phyloP scores from a whole-genome alignment of 2,329 filamentous ascomycete species.

The Paraphaeosphaeria minitans region DNA sequence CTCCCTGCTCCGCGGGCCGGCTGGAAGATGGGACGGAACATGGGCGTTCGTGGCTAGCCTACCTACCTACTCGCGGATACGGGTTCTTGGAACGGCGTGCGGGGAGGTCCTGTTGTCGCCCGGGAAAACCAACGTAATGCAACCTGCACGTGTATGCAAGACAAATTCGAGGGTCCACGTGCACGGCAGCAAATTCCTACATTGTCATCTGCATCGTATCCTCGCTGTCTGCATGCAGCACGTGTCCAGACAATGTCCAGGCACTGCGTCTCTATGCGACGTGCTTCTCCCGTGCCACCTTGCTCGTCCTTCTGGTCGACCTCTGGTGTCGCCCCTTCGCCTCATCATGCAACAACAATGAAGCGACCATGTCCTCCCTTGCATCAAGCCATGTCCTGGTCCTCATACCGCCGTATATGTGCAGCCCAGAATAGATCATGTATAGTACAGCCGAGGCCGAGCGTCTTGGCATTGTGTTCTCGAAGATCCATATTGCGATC shows the following conservation, averaged over 20 bases:
- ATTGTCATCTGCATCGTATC: background rate
- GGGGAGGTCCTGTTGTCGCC: too few species aligned
- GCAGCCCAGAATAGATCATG: background rate
- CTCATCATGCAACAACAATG: background rate
- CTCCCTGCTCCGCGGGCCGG: background rate
- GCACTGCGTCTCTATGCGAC: background rate
- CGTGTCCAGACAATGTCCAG: background rate
- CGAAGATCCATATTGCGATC: constrained; percentile 1
- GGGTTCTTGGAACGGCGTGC: background rate
- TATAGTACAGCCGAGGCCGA: background rate
- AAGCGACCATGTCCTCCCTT: background rate
- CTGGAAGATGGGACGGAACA: background rate
- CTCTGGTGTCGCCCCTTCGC: background rate
- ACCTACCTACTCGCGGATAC: background rate
- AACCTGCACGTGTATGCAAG: background rate
- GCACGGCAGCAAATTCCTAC: background rate
- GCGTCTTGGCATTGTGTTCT: background rate
- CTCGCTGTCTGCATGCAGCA: background rate
- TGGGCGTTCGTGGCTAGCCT: background rate
- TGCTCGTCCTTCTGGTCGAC: background rate
- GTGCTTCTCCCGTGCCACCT: background rate
- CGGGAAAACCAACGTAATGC: background rate
- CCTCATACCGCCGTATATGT: background rate
- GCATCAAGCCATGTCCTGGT: background rate
- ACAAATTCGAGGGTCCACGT: background rate